Evolutionary conservation across 2,329 filamentous ascomycete species (phyloP).

Genomic region (Trichoderma oligosporum): DNA sequence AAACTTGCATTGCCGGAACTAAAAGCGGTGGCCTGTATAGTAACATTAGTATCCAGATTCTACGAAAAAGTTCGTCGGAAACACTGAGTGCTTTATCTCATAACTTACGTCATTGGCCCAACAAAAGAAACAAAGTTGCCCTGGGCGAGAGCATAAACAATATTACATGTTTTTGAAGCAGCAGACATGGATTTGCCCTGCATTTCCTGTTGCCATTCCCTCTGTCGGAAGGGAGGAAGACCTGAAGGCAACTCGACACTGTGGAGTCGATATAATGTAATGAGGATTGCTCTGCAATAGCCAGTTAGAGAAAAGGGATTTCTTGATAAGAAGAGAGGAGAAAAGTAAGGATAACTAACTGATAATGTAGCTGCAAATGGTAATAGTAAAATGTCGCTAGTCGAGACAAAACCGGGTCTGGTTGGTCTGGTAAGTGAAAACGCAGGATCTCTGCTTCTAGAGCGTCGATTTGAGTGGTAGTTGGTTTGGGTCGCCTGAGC

Average conservation of each 20-base stretch:
- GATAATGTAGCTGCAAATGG: constrained; percentile 11
- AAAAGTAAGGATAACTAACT: background rate
- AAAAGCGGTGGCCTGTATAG: background rate
- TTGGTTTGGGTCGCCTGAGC: background rate
- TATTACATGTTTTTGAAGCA: constrained; percentile 14
- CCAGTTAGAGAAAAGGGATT: background rate
- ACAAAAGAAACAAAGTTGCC: constrained; percentile 7
- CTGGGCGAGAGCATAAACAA: constrained; percentile 10
- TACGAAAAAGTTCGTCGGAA: too few relatives aligned
- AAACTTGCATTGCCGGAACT: constrained; percentile 14
- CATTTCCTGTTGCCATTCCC: constrained; percentile 14
- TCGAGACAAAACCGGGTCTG: constrained; percentile 1
- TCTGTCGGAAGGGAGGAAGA: constrained; percentile 2
- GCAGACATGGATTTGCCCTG: constrained; percentile 11
- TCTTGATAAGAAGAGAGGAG: too few relatives aligned
- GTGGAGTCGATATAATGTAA: constrained; percentile 6
- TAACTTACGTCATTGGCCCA: constrained; percentile 10
- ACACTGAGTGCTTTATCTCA: background rate
- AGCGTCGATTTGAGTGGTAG: background rate
- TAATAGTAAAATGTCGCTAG: constrained; percentile 11
- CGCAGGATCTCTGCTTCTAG: constrained; percentile 5
- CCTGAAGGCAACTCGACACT: constrained; percentile 6
- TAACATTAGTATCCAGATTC: background rate
- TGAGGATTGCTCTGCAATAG: background rate
- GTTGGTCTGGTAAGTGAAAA: constrained; percentile 1